Evolutionary conservation across 2,329 filamentous ascomycete species (phyloP).

Genomic region (Dothistroma pini): DNA sequence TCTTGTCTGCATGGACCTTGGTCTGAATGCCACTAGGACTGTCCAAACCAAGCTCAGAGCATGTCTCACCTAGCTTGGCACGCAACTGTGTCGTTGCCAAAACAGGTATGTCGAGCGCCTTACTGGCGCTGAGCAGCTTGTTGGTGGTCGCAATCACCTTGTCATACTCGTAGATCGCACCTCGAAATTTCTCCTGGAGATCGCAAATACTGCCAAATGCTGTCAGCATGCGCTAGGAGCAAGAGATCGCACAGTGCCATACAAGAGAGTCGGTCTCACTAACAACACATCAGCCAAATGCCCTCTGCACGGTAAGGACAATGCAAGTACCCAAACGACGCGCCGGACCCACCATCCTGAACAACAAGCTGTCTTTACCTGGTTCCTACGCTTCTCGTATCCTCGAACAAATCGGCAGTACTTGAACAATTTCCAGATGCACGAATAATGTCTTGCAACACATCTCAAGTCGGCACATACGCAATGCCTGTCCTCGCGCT

Average conservation of each 20-base stretch:
- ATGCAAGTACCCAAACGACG: constrained; percentile 6
- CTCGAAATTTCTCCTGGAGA: constrained; percentile 87
- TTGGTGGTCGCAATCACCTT: constrained; percentile 59
- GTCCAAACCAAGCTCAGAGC: constrained; percentile 62
- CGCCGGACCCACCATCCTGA: constrained; percentile 7
- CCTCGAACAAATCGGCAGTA: neutral
- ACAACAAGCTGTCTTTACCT: neutral
- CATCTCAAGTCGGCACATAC: neutral
- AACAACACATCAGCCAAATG: neutral
- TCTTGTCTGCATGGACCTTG: constrained; percentile 71
- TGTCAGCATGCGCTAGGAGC: neutral
- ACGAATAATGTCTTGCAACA: neutral
- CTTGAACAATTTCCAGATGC: neutral
- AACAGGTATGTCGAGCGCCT: constrained; percentile 66
- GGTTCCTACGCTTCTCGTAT: neutral
- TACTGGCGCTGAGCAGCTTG: constrained; percentile 50
- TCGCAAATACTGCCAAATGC: constrained; percentile 72
- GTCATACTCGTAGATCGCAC: constrained; percentile 77
- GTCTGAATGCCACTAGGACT: constrained; percentile 50
- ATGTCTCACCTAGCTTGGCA: constrained; percentile 73
- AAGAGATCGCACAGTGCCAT: neutral
- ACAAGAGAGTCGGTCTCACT: constrained; percentile 11
- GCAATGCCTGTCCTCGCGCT: neutral
- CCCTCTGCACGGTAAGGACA: neutral
- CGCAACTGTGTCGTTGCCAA: constrained; percentile 83